These are phyloP conservation scores for Penicillium desertorum DNA, from an alignment of 495 filamentous ascomycete genomes.

Conservation along the genomic window DNA sequence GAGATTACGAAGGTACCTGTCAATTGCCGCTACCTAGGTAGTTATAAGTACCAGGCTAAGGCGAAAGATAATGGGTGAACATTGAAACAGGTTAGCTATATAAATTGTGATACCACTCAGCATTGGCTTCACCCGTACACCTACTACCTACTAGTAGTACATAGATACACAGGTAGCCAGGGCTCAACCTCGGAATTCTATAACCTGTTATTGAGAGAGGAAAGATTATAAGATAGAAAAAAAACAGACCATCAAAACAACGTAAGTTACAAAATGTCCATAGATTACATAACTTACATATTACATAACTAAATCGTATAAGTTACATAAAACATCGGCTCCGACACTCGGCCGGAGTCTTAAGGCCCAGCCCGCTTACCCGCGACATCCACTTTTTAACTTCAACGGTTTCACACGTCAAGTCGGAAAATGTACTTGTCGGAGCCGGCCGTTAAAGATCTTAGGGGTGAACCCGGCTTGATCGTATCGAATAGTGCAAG, in stretches of 20 bases:
- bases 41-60: neutral
- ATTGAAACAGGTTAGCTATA: neutral
- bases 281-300: neutral
- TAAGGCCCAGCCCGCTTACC: slow-evolving; percentile 15
- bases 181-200: too few relatives aligned
- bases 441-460: slow-evolving; percentile 37
- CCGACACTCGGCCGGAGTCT: slow-evolving; percentile 36
- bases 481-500: slow-evolving; percentile 21
- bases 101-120: neutral
- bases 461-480: slow-evolving; percentile 37
- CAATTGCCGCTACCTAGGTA: neutral
- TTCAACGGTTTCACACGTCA: slow-evolving; percentile 22
- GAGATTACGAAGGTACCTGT: too few relatives aligned
- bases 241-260: neutral
- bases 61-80: neutral
- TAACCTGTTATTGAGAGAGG: too few relatives aligned
- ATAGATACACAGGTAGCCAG: too few relatives aligned
- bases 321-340: slow-evolving; percentile 19
- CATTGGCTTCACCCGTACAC: too few relatives aligned
- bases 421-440: slow-evolving; percentile 18
- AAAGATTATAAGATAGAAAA: neutral
- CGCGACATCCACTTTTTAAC: slow-evolving; percentile 10
- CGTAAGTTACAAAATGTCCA: neutral
- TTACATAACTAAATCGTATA: too few relatives aligned
- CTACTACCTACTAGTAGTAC: too few relatives aligned